Base-by-base conservation (phyloP, 2,329 filamentous ascomycete species). In the Ascochyta pisi region DNA sequence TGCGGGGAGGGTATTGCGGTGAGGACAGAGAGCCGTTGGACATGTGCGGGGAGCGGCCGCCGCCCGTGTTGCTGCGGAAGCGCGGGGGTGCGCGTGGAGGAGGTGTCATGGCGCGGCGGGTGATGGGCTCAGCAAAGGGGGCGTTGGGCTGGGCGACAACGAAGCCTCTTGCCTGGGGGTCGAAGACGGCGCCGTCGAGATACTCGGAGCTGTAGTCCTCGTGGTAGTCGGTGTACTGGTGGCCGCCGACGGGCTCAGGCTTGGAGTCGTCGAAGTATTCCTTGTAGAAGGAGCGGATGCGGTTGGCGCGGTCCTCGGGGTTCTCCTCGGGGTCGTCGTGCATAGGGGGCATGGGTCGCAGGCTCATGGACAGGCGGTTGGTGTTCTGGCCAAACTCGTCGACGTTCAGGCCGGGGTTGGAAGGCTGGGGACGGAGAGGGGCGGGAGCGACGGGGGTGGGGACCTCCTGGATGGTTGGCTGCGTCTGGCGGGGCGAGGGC, bases 281-380 rank as follows among this genome's bases (percentile, higher is more conserved):
- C 80, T 97, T 97, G 82, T 99, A 99, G 81, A 99, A 99, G 4
- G 95, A 99, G 74, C 95, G 86, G 65, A 99, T 99, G 55, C 95
- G 88, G 81, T 97, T 98, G 62, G 95, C 95, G 68, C 95, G 87
- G 70, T 94, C 88, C 76, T 98, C 95, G 0, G 95, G 92, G 73
- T 97, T 94, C 72, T 98, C 95, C 3, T 88, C 86, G 39, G 91
- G 86, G 62, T 96, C 90, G 69, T 93, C 88, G 41, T 50, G 13
- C 50, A 50, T 50, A 33, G 92, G 91, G 5, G 95, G 95, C 60
- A 99, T 83, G 22, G 95, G 95, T 15, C 95, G 89, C 75, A 96
- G 70, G 44, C 85, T 84, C 75, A 87, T 82, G 3, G 83, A 86
- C 50, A 86, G 70, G 54, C 84, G 78, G 57, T 80, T 81, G 42